Conservation (phyloP, 108 stramenopile genomes). For the Cyclotella baltica region DNA sequence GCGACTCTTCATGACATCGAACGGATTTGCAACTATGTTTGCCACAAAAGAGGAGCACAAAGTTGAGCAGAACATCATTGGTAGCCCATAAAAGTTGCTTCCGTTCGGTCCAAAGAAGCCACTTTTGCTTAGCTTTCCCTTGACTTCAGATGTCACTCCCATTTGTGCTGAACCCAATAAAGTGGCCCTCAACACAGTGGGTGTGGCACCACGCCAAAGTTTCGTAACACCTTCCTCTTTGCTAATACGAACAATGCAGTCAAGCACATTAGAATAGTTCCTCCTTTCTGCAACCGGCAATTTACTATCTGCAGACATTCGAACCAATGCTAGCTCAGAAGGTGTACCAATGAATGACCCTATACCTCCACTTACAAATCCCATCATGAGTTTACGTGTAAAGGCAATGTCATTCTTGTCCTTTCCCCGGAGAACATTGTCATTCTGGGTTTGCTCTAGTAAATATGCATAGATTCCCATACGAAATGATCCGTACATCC, state of each 20-base stretch:
- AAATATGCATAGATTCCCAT: conserved; percentile 47
- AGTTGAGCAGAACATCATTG: conserved; percentile 45
- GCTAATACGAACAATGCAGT: conserved; percentile 48
- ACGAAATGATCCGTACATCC: conserved; percentile 43
- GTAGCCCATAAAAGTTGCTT: conserved; percentile 26
- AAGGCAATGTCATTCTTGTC: conserved; percentile 46
- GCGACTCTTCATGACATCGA: conserved; percentile 43
- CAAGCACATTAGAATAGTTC: conserved; percentile 44
- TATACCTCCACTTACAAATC: conserved; percentile 39
- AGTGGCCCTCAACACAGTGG: conserved; percentile 45
- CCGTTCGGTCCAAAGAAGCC: conserved; percentile 46
- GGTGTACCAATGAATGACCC: conserved; percentile 50
- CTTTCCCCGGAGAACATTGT: conserved; percentile 23
- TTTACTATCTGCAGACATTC: conserved; percentile 49
- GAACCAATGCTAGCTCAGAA: conserved; percentile 44
- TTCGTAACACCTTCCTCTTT: conserved; percentile 48
- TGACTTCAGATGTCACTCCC: conserved; percentile 44
- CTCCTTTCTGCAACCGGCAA: conserved; percentile 42
- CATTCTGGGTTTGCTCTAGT: conserved; percentile 38
- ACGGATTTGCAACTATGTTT: conserved; percentile 49
- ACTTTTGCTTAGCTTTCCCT: conserved; percentile 21
- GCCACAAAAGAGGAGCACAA: conserved; percentile 46
- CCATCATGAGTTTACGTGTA: conserved; percentile 35
- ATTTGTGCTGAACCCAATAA: conserved; percentile 32
- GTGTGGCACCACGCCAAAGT: conserved; percentile 45